phyloP scores from a whole-genome alignment of 768 basidiomycete genomes.

The Rhodosporidiobolus sp. region DNA sequence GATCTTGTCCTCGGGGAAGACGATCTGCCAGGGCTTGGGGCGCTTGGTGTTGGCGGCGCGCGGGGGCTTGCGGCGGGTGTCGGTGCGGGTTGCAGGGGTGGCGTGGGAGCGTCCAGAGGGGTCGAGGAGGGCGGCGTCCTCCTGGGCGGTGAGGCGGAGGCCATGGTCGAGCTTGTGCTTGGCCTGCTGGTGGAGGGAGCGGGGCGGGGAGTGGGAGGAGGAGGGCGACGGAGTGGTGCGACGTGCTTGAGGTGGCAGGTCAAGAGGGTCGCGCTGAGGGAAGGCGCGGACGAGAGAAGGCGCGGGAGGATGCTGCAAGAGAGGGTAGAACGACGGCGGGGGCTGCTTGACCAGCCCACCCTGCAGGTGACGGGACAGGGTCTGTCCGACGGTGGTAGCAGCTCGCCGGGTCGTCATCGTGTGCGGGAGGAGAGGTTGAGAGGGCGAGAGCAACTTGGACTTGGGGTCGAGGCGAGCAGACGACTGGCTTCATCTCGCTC shows the following conservation, averaged over 20 bases:
- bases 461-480: background rate
- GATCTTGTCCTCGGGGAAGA: constrained; percentile 78
- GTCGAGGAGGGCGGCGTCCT: constrained; percentile 3
- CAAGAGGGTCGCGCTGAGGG: constrained; percentile 9
- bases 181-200: constrained; percentile 7
- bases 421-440: background rate
- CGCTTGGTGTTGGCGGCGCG: constrained; percentile 6
- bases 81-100: no score
- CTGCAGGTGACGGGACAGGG: constrained; percentile 28
- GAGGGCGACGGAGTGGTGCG: background rate
- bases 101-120: background rate
- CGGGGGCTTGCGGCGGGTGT: constrained; percentile 20
- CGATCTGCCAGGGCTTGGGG: constrained; percentile 58
- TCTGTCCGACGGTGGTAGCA: constrained; percentile 10
- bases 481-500: background rate
- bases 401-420: constrained; percentile 34
- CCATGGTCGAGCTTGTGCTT: constrained; percentile 23
- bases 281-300: constrained; percentile 36
- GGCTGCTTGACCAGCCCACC: constrained; percentile 27
- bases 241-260: constrained; percentile 7
- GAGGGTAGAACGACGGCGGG: constrained; percentile 32
- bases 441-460: background rate
- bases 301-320: constrained; percentile 33
- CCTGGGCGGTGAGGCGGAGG: constrained; percentile 1
- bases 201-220: background rate